These are phyloP conservation scores for Colletotrichum ledebouriae DNA, from an alignment of 2,329 filamentous ascomycete species.

Conservation along the genomic window DNA sequence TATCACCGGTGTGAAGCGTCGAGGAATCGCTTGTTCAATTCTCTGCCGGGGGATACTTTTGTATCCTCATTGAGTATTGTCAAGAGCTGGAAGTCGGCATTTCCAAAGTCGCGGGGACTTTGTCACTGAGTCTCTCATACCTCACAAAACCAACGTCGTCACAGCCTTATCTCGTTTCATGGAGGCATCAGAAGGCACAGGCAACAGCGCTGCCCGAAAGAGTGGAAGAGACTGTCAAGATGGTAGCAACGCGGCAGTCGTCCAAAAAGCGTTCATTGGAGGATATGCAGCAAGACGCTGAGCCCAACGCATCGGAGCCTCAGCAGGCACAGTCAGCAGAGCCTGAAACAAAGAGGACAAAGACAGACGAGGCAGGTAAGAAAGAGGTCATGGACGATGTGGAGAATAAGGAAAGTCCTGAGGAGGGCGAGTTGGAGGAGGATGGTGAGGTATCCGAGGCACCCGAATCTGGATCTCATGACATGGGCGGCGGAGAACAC, in stretches of 20 bases:
- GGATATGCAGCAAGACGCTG: constrained; percentile 42
- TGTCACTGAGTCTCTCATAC: not conserved
- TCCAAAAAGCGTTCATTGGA: constrained; percentile 49
- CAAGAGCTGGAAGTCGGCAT: not conserved
- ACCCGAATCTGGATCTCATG: constrained; percentile 12
- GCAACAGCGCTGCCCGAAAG: not conserved
- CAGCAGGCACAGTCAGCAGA: constrained; percentile 26
- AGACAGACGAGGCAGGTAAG: constrained; percentile 3
- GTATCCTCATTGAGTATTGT: not conserved
- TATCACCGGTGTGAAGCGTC: not conserved
- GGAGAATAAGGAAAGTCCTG: constrained; percentile 40
- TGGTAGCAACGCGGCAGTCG: constrained; percentile 10
- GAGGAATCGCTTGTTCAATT: not conserved
- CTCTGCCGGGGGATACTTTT: not conserved
- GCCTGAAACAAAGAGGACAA: constrained; percentile 45
- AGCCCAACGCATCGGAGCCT: constrained; percentile 24
- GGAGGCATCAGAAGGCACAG: constrained; percentile 29
- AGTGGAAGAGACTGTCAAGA: not conserved
- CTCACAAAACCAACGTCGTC: not conserved
- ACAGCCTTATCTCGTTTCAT: constrained; percentile 2
- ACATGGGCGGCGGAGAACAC: constrained; percentile 4
- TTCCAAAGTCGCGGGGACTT: not conserved
- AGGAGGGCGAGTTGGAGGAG: constrained; percentile 54
- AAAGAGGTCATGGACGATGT: constrained; percentile 4
- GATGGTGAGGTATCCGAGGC: constrained; percentile 22